Conservation (phyloP, 176 grass and related monocot genomes). For the Rhipidocladum racemiflorum region DNA sequence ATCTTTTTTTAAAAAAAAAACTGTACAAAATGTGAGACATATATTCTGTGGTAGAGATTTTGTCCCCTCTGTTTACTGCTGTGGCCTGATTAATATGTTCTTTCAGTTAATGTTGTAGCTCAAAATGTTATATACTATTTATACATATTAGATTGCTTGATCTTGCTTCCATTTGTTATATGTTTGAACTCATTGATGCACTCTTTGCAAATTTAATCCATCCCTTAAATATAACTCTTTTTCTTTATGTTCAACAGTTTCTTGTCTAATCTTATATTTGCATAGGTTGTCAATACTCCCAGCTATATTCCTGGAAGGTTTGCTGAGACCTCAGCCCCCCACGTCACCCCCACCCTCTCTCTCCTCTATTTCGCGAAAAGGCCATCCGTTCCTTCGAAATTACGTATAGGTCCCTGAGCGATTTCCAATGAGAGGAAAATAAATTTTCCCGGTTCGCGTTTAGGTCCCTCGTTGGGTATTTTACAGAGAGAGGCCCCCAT, state of each 20-base stretch:
- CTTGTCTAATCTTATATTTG: conserved; percentile 16
- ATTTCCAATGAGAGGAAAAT: too few species aligned
- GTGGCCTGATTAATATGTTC: background rate
- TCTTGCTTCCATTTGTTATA: background rate
- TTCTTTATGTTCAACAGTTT: conserved; percentile 11
- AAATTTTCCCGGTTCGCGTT: too few species aligned
- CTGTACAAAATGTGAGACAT: background rate
- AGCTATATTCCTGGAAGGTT: too few species aligned
- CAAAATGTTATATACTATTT: background rate
- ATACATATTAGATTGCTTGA: conserved; percentile 15
- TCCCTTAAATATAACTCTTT: background rate
- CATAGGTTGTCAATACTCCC: conserved; percentile 95
- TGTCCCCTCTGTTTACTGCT: background rate
- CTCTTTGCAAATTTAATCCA: conserved; percentile 11
- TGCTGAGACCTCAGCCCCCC: too few species aligned
- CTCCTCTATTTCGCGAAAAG: too few species aligned
- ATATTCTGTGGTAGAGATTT: background rate
- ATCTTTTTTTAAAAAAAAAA: background rate
- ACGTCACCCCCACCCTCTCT: too few species aligned
- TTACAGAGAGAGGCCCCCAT: too few species aligned
- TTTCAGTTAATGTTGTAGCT: background rate
- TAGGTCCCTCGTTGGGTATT: too few species aligned
- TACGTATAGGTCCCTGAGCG: too few species aligned
- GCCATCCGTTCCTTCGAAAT: too few species aligned
- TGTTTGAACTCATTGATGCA: conserved; percentile 17